Evolutionary conservation across 2,329 filamentous ascomycete genomes (phyloP).

Genomic region (Geosmithia morbida): DNA sequence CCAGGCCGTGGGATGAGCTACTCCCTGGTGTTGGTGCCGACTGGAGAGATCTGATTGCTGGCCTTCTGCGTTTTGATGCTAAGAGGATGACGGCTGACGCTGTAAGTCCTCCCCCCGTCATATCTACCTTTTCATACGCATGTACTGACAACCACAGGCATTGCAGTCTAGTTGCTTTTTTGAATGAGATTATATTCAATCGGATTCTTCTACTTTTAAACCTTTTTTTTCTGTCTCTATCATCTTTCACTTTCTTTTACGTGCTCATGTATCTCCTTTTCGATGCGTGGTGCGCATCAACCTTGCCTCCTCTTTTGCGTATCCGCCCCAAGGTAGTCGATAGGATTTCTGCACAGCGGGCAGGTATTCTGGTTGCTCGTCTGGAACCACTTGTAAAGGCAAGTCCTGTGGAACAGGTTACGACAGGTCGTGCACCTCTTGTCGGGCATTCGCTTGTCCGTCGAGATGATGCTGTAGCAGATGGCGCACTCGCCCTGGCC

Average conservation of each 20-base stretch:
- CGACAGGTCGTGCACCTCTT: slow-evolving; percentile 88
- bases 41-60: slow-evolving; percentile 51
- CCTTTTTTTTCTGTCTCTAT: not conserved
- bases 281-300: too few species aligned
- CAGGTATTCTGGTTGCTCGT: slow-evolving; percentile 84
- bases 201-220: not conserved
- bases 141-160: not conserved
- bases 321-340: slow-evolving; percentile 40
- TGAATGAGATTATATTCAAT: not conserved
- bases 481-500: slow-evolving; percentile 93
- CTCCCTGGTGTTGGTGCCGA: slow-evolving; percentile 43
- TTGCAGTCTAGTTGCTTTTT: not conserved
- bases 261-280: too few species aligned
- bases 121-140: not conserved
- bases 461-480: slow-evolving; percentile 87
- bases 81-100: slow-evolving; percentile 49
- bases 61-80: slow-evolving; percentile 60
- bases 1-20: slow-evolving; percentile 53
- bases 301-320: slow-evolving; percentile 20
- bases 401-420: slow-evolving; percentile 81
- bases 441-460: slow-evolving; percentile 78
- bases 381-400: slow-evolving; percentile 95
- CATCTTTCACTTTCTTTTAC: not conserved
- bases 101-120: slow-evolving; percentile 9
- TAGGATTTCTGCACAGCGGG: slow-evolving; percentile 82